Evolutionary conservation across 768 basidiomycete species (phyloP).

Genomic region (Rhizopogon vinicolor): DNA sequence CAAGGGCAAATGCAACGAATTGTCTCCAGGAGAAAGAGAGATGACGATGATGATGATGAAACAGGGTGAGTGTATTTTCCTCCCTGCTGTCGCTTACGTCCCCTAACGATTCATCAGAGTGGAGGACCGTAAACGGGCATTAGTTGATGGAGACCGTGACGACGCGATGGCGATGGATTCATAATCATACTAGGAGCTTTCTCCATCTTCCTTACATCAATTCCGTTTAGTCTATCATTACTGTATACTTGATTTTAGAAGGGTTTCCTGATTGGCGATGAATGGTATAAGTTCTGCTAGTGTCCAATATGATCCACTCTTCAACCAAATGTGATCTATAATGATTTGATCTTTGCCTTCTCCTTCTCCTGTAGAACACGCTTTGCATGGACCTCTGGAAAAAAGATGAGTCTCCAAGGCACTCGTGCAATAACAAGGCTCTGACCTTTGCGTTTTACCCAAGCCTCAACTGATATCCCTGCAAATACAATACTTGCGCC

Average conservation of each 20-base stretch:
- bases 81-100: not conserved
- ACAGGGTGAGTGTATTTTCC: conserved; percentile 27
- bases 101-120: conserved; percentile 18
- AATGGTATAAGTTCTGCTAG: not conserved
- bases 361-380: conserved; percentile 79
- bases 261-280: not conserved
- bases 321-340: conserved; percentile 38
- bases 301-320: not conserved
- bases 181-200: conserved; percentile 6
- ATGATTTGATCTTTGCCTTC: conserved; percentile 74
- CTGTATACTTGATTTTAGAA: not conserved
- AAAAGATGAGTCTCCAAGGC: conserved; percentile 6
- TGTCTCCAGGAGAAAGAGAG: conserved; percentile 61
- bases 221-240: not conserved
- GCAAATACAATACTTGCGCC: conserved; percentile 92
- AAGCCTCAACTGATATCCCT: conserved; percentile 93
- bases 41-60: conserved; percentile 70
- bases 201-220: not conserved
- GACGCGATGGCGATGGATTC: conserved; percentile 30
- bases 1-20: conserved; percentile 34
- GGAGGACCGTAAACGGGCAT: conserved; percentile 40
- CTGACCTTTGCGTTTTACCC: conserved; percentile 82
- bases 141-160: conserved; percentile 28
- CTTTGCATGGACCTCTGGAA: conserved; percentile 76
- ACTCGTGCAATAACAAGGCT: conserved; percentile 3